Conservation (phyloP, 2,329 filamentous ascomycete species). For the Zopfia rhizophila region DNA sequence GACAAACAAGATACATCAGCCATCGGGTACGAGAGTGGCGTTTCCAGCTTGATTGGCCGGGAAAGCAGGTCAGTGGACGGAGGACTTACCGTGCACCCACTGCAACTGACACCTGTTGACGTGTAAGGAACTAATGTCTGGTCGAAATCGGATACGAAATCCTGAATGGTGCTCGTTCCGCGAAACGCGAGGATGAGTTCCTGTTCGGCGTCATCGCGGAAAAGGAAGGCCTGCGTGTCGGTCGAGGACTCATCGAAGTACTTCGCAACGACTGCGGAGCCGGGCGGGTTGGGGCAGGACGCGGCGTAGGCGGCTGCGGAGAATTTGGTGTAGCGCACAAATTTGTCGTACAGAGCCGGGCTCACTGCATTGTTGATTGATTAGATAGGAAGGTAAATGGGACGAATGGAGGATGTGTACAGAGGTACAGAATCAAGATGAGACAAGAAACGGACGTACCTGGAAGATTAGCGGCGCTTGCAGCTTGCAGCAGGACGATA, state of each 20-base stretch:
- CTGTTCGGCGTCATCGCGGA: background rate
- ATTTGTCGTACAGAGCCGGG: background rate
- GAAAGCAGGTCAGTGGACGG: too few species aligned
- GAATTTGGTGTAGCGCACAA: slow-evolving; percentile 1
- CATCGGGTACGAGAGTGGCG: too few species aligned
- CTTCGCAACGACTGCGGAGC: background rate
- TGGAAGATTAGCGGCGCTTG: too few species aligned
- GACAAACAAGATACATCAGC: too few species aligned
- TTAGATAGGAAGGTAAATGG: too few species aligned
- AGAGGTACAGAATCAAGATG: too few species aligned
- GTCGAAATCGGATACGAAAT: slow-evolving; percentile 1
- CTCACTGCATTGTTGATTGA: background rate
- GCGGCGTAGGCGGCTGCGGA: background rate
- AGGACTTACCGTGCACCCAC: too few species aligned
- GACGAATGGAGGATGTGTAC: too few species aligned
- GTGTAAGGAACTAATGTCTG: background rate
- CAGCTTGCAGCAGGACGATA: too few species aligned
- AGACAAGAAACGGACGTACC: too few species aligned
- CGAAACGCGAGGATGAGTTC: slow-evolving; percentile 1
- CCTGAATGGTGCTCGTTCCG: background rate
- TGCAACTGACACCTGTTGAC: background rate
- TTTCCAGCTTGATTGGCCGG: too few species aligned
- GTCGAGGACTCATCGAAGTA: background rate
- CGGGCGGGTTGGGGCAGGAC: background rate
- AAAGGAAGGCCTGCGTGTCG: background rate